Evolutionary conservation across 164 flowering plant species (phyloP), one percentile per base, ranked within the genome.

Genomic region (Litsea cubeba): DNA sequence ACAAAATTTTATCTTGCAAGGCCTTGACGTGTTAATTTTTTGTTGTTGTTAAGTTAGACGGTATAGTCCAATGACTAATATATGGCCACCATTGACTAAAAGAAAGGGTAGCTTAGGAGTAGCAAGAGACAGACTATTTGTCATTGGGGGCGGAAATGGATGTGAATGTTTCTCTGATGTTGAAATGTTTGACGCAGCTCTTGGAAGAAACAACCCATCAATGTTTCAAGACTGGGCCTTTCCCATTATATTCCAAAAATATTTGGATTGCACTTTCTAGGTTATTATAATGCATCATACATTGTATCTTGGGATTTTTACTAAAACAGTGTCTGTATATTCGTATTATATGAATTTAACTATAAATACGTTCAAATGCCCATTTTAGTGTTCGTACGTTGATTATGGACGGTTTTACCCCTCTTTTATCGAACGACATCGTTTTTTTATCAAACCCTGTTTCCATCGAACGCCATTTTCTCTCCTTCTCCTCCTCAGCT

Each of bases 101-200:
- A 74, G 70, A 71, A 93, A 85, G 76, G 97, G 99, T 69, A 80
- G 88, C 77, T 80, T 92, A 80, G 94, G 87, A 73, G 94, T 87
- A 66, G 94, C 87, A 68, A 50, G 89, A 69, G 73, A 79, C 65
- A 95, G 86, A 76, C 75, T 93, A 75, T 95, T 77, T 88, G 94
- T 94, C 7, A 30, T 93, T 76, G 99, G 99, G 77, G 99, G 99
- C 62, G 98, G 94, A 66, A 82, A 91, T 88, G 96, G 93, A 11
- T 12, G 58, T 62, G 84, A 84, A 10, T 82, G 84, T 78, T 91
- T 87, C 62, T 84, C 95, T 32, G 88, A 84, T 72, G 93, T 95
- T 32, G 98, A 95, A 78, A 91, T 95, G 96, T 83, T 87, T 73
- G 99, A 95, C 76, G 80, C 85, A 24, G 75, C 84, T 58, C 71